Percentiles rank a stretch among this genome's conserved stretches.
Evolutionary conservation across 2,329 filamentous ascomycete genomes (phyloP).

Genomic region (Fusarium drepaniforme): DNA sequence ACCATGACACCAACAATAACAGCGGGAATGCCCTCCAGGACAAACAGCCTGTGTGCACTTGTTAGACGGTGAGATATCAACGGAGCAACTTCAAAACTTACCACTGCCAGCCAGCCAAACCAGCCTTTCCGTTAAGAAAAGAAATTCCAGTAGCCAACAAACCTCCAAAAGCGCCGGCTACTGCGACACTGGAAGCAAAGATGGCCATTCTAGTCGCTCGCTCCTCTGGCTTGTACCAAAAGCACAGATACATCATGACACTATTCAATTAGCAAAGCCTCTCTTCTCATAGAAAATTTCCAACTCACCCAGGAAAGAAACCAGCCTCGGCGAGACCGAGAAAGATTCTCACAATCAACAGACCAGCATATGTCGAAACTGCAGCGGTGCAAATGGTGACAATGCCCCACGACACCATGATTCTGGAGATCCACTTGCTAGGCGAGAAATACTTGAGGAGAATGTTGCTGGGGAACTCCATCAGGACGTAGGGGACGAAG

Average conservation of each 20-base stretch:
- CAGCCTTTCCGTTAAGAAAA: slow-evolving; percentile 58
- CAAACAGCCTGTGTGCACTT: slow-evolving; percentile 65
- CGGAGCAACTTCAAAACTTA: background rate
- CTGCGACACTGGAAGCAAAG: slow-evolving; percentile 69
- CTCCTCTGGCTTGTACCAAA: slow-evolving; percentile 73
- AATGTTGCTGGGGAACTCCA: slow-evolving; percentile 51
- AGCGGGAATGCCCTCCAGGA: slow-evolving; percentile 58
- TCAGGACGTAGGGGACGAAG: slow-evolving; percentile 47
- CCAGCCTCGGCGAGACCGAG: slow-evolving; percentile 65
- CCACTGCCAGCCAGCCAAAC: slow-evolving; percentile 66
- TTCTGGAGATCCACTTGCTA: slow-evolving; percentile 51
- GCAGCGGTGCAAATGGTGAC: slow-evolving; percentile 63
- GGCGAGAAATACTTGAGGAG: slow-evolving; percentile 51
- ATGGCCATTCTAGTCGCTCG: slow-evolving; percentile 69
- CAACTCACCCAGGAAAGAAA: slow-evolving; percentile 58
- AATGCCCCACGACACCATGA: slow-evolving; percentile 62
- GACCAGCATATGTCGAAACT: slow-evolving; percentile 59
- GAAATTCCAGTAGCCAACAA: slow-evolving; percentile 66
- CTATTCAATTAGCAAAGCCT: slow-evolving; percentile 12
- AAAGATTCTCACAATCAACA: slow-evolving; percentile 61
- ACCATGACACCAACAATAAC: slow-evolving; percentile 48
- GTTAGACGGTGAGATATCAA: background rate
- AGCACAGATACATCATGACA: slow-evolving; percentile 69
- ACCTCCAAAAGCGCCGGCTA: slow-evolving; percentile 72
- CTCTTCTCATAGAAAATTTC: rapidly evolving